A percentile compares a stretch with the other conserved stretches of the same genome.
Conservation (phyloP, 108 stramenopile genomes). For the Discostella stelligeroides region DNA sequence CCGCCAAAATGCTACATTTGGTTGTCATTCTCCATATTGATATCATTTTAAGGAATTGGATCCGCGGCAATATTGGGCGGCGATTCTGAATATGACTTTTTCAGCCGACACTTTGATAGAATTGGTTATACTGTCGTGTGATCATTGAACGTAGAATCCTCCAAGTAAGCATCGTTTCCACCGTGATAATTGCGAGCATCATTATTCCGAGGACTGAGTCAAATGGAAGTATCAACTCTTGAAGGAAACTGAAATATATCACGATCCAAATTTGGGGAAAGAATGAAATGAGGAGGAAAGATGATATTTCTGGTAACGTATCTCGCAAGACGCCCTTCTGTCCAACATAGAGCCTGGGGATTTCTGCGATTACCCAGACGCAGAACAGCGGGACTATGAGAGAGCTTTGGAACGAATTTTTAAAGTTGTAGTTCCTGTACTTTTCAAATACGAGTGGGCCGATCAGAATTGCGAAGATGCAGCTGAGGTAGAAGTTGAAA, state of each 20-base stretch:
- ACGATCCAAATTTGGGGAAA: slow-evolving; percentile 39
- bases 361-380: slow-evolving; percentile 40
- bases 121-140: slow-evolving; percentile 22
- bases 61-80: too few relatives aligned
- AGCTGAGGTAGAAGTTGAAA: slow-evolving; percentile 39
- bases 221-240: slow-evolving; percentile 32
- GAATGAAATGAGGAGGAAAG: slow-evolving; percentile 34
- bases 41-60: too few relatives aligned
- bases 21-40: too few relatives aligned
- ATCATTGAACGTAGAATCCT: slow-evolving; percentile 30
- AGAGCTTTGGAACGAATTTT: slow-evolving; percentile 27
- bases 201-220: slow-evolving; percentile 19
- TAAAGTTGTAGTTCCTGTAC: slow-evolving; percentile 10
- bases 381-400: slow-evolving; percentile 33
- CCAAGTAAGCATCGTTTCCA: slow-evolving; percentile 29
- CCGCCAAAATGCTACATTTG: too few relatives aligned
- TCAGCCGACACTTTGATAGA: background rate
- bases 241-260: slow-evolving; percentile 38
- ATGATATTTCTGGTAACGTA: slow-evolving; percentile 32
- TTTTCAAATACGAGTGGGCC: slow-evolving; percentile 22
- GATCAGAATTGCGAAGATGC: slow-evolving; percentile 17
- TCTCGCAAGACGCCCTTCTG: slow-evolving; percentile 38
- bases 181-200: slow-evolving; percentile 16
- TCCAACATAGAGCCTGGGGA: slow-evolving; percentile 36
- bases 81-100: too few relatives aligned